Conservation (phyloP, 148 eudicot species). For the Heliamphora exappendiculata region DNA sequence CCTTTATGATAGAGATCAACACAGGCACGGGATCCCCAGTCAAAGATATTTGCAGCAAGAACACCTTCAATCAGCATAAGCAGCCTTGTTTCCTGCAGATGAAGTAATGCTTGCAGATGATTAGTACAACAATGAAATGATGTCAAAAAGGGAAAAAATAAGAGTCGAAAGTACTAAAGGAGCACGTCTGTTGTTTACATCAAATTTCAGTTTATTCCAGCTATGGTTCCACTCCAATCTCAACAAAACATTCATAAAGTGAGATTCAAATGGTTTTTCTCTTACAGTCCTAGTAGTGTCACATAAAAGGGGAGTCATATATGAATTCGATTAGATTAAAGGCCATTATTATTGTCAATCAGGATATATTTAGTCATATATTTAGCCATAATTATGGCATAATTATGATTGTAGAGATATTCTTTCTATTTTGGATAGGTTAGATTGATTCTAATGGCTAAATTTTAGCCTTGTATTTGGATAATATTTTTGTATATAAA, state of each 20-base stretch:
- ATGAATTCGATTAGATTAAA: background rate
- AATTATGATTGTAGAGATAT: no score
- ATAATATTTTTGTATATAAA: no score
- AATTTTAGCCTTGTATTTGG: no score
- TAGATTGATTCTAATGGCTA: no score
- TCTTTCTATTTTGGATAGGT: no score
- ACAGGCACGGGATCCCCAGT: constrained; percentile 99
- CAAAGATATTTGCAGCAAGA: constrained; percentile 96
- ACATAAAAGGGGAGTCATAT: background rate
- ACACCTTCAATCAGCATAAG: constrained; percentile 91
- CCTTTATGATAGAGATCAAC: constrained; percentile 97
- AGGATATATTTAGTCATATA: no score
- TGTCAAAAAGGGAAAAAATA: background rate
- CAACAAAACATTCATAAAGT: background rate
- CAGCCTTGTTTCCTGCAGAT: constrained; percentile 63
- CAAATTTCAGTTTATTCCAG: no score
- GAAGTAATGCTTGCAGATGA: constrained; percentile 10
- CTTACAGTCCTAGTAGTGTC: background rate
- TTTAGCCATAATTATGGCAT: no score
- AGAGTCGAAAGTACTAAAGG: background rate
- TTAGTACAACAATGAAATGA: background rate
- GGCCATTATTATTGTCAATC: background rate
- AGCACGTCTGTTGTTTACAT: background rate
- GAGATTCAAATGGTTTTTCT: background rate
- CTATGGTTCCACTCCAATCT: background rate